These are phyloP conservation scores for Pyrus bretschneideri DNA, from an alignment of 306 rosid genomes.

Conservation along the genomic window DNA sequence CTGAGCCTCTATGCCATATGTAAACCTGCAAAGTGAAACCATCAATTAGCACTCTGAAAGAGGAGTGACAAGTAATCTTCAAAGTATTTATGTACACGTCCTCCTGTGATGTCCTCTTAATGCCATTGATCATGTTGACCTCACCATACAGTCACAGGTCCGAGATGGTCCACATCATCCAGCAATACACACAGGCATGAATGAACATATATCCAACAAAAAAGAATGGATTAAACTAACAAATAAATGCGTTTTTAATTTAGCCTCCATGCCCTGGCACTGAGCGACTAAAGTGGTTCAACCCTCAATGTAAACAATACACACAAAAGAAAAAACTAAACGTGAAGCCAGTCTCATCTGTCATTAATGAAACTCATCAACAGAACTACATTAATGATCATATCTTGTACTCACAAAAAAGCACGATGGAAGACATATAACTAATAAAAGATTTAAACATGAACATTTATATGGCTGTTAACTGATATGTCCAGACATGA, in stretches of 20 bases:
- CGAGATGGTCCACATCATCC: not conserved
- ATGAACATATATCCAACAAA: too few species aligned
- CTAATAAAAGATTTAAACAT: not conserved
- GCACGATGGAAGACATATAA: not conserved
- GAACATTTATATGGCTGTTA: not conserved
- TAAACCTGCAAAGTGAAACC: conserved; percentile 56
- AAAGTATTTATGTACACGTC: not conserved
- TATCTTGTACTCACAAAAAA: not conserved
- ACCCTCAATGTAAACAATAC: not conserved
- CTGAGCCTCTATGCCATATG: conserved; percentile 77
- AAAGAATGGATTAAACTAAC: not conserved
- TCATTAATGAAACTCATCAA: not conserved
- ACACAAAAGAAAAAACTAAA: not conserved
- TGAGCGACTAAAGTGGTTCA: not conserved
- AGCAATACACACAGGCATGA: too few species aligned
- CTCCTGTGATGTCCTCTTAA: not conserved
- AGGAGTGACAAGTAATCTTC: not conserved
- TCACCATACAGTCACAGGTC: not conserved
- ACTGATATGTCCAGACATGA: not conserved
- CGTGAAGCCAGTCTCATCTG: not conserved
- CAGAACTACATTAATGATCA: not conserved
- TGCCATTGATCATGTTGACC: not conserved
- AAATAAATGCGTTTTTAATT: not conserved
- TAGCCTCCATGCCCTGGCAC: not conserved
- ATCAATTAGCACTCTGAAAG: conserved; percentile 4